A percentile compares a stretch with the other conserved stretches of the same genome.
phyloP scores from a whole-genome alignment of 164 flowering plant species.

The Cinnamomum chago region DNA sequence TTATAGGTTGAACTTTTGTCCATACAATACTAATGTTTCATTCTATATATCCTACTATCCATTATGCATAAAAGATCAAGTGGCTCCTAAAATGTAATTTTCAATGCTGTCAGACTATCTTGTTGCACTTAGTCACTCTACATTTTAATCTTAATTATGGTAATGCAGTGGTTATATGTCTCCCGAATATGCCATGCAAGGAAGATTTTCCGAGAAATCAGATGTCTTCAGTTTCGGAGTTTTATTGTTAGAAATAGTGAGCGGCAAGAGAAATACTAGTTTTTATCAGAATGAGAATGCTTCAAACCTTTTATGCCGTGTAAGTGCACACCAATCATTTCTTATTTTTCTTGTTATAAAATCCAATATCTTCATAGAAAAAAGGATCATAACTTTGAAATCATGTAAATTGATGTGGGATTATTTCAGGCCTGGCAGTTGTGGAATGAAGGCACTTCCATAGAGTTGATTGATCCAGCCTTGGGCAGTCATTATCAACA shows the following conservation, averaged over 20 bases:
- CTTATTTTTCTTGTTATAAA: not conserved
- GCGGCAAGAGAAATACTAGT: constrained; percentile 23
- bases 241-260: constrained; percentile 13
- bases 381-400: not conserved
- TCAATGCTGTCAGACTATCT: not conserved
- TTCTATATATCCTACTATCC: not conserved
- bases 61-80: not conserved
- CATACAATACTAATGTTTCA: not conserved
- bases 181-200: constrained; percentile 14
- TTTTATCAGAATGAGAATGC: constrained; percentile 8
- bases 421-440: constrained; percentile 13
- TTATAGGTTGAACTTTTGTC: not conserved
- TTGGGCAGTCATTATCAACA: not conserved
- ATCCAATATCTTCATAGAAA: no score
- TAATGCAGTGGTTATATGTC: constrained; percentile 16
- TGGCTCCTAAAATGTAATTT: not conserved
- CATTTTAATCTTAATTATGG: not conserved
- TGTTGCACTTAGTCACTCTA: not conserved
- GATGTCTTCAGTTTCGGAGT: constrained; percentile 16
- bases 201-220: constrained; percentile 9
- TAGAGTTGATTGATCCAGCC: constrained; percentile 8
- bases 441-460: constrained; percentile 8
- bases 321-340: constrained; percentile 2
- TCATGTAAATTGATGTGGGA: not conserved
- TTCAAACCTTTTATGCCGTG: not conserved